Base-by-base conservation (phyloP, 108 stramenopile genomes). In the Pseudonitzschia pungens region DNA sequence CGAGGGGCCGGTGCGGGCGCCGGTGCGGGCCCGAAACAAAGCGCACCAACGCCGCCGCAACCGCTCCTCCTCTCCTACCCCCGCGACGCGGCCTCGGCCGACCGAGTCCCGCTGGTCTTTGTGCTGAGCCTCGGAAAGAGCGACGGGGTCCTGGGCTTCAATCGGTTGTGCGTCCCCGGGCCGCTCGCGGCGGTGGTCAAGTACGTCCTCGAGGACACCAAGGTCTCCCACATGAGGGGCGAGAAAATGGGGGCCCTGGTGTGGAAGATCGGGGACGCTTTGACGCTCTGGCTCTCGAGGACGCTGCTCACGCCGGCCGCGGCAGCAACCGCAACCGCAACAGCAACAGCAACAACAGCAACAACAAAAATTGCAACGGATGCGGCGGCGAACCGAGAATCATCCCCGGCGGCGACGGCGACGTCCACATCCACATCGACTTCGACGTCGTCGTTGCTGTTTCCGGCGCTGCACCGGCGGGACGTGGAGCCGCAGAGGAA, bases 171-270 rank as follows among this genome's bases (percentile, higher is more conserved):
- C 32, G 67, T 36, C 21, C 77, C 77, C 20, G 77, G 77, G 53
- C 58, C 77, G 15, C 31, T 78, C 24, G 65, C 77, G 18, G 65
- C 77, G 20, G 29, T 78, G 24, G 60, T 62, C 48, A 78, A 78
- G 56, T 78, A 67, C 66, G 68, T 78, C 27, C 42, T 78, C 36
- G 77, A 78, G 32, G 68, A 54, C 53, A 78, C 77, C 55, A 78
- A 78, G 51, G 66, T 78, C 15, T 29, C 50, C 26, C 77, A 78
- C 15, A 78, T 78, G 77, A 65, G 56, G 48, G 77, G 77, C 10
- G 43, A 57, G 0, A 27, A 36, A n/a, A 42, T 78, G 14, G 77
- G 77, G 21, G 60, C 24, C 10, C 63, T 78, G 0, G 57, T 78
- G 22, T 78, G 77, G 77, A 71, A 64, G 26, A 21, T 78, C 24